Base-by-base conservation (phyloP, 208 protist genomes). In the Jaenimonas drosophilae region DNA sequence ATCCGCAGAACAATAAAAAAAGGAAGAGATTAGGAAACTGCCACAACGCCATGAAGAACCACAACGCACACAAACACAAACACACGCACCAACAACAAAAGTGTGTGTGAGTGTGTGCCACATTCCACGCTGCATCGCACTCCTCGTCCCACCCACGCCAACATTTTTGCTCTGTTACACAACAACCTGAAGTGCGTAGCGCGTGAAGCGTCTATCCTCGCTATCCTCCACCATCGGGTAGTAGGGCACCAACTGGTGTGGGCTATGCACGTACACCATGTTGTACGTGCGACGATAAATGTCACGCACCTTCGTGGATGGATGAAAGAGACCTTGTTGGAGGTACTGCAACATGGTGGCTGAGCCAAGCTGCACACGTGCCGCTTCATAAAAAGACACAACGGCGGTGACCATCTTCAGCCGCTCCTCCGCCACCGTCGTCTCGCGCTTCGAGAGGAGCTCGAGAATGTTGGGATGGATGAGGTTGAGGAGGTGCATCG, bases 401-500 rank as follows among this genome's bases (percentile, higher is more conserved):
- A 99, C 96, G 1, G 98, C 96, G 24, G 78, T 88, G 20, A 94
- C 69, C 70, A 94, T 68, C 66, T 90, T 90, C 0, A 89, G 70
- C 17, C 80, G 74, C 64, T 94, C 85, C 59, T 86, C 80, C 5
- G 60, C 70, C 9, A 90, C 65, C 27, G 76, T 76, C 2, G 59
- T 51, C 52, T 89, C 74, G 42, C 83, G 85, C 37, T 71, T 97
- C 1, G 97, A 90, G 17, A 97, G 93, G 12, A 98, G 94, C 77
- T 99, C 98, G 49, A 99, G 98, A 38, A 99, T 97, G 71, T 99
- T 99, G 3, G 98, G 98, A 85, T 98, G 98, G 12, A 99, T 78
- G 59, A 94, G 97, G 67, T 99, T 99, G 30, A 99, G 77, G 11
- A 99, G 64, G 69, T 99, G 98, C 5, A 90, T 44, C 1, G 99